These are phyloP conservation scores for Saturnispora hagleri DNA, from an alignment of 805 yeast species.

Conservation along the genomic window DNA sequence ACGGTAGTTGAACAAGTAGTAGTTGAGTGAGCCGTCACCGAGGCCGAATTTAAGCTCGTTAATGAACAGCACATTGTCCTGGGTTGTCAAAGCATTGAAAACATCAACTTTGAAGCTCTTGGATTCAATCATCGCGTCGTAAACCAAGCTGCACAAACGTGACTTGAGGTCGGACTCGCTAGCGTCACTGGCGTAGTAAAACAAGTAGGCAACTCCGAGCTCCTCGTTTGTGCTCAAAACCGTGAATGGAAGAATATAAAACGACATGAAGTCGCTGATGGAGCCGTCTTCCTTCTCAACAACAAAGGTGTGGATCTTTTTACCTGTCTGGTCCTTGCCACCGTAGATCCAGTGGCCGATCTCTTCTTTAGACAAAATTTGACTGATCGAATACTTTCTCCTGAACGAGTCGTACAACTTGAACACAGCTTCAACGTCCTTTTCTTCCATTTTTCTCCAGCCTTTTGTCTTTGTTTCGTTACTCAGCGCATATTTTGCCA, in stretches of 20 bases:
- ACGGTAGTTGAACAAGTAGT: conserved; percentile 84
- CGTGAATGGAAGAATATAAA: conserved; percentile 80
- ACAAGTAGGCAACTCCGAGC: conserved; percentile 79
- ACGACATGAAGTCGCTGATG: conserved; percentile 84
- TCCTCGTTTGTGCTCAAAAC: conserved; percentile 66
- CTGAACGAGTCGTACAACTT: conserved; percentile 56
- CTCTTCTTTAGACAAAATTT: conserved; percentile 56
- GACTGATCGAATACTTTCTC: conserved; percentile 61
- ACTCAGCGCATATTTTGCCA: conserved; percentile 51
- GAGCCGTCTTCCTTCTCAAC: conserved; percentile 50
- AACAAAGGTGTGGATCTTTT: conserved; percentile 62
- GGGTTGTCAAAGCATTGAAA: conserved; percentile 84
- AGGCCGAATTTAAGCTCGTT: conserved; percentile 79
- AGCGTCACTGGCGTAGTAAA: conserved; percentile 71
- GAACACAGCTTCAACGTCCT: conserved; percentile 59
- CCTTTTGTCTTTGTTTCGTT: conserved; percentile 40
- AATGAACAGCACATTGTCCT: conserved; percentile 80
- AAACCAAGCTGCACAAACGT: conserved; percentile 22
- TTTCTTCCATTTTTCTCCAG: conserved; percentile 45
- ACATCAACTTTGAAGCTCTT: conserved; percentile 70
- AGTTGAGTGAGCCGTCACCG: conserved; percentile 90
- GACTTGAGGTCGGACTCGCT: conserved; percentile 25
- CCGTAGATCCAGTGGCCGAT: conserved; percentile 77
- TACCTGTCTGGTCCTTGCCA: conserved; percentile 33
- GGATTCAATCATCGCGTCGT: conserved; percentile 46